Percentiles rank a stretch among this genome's conserved stretches.
These are phyloP conservation scores for Candida chilensis DNA, from an alignment of 805 yeast genomes.

Conservation along the genomic window DNA sequence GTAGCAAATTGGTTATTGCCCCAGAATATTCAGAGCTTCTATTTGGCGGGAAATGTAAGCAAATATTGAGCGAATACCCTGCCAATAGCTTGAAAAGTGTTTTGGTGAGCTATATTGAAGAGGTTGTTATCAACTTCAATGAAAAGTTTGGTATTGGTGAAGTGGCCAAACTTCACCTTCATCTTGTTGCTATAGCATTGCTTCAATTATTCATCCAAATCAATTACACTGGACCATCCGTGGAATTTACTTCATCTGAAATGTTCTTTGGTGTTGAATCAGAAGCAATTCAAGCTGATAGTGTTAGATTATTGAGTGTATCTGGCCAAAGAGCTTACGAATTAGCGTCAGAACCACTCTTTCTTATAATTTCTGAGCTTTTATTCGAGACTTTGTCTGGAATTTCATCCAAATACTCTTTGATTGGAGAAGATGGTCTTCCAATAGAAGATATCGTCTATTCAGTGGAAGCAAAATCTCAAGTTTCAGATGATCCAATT, in stretches of 20 bases:
- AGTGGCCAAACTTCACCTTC: no score
- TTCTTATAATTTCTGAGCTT: conserved; percentile 16
- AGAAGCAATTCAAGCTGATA: conserved; percentile 12
- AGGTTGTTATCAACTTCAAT: no score
- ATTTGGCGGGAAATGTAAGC: no score
- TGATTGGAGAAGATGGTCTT: conserved; percentile 17
- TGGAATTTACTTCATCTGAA: conserved; percentile 25
- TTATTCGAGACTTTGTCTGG: conserved; percentile 33
- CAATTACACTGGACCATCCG: conserved; percentile 78
- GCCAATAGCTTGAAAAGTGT: no score
- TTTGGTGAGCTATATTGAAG: no score
- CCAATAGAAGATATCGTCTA: conserved; percentile 14
- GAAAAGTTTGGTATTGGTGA: no score
- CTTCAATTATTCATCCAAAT: conserved; percentile 64
- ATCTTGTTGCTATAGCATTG: conserved; percentile 50
- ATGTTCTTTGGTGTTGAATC: conserved; percentile 15
- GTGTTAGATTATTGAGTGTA: conserved; percentile 31
- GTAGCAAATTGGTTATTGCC: no score
- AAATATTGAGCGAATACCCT: no score
- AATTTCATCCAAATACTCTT: conserved; percentile 23
- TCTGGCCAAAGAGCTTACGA: conserved; percentile 71
- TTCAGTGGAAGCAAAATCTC: neutral
- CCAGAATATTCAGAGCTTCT: no score
- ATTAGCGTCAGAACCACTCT: conserved; percentile 25
- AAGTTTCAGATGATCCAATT: conserved; percentile 14